phyloP scores from a whole-genome alignment of 192 early-diverging fungal genomes.

The Coemansia erecta region DNA sequence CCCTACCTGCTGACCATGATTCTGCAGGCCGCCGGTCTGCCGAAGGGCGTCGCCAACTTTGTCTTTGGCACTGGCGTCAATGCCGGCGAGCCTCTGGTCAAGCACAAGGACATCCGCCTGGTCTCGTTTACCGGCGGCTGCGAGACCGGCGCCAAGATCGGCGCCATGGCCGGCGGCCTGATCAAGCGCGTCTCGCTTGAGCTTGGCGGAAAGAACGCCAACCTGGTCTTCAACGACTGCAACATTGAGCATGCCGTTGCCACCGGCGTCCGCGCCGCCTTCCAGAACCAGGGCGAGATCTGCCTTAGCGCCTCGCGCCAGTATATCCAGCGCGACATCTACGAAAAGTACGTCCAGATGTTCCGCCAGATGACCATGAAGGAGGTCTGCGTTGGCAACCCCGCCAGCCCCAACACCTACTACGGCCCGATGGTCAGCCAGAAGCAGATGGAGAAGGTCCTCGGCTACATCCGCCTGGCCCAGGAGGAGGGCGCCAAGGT shows the following conservation, averaged over 20 bases:
- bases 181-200: conserved; percentile 82
- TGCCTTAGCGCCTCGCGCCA: conserved; percentile 77
- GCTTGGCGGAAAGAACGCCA: conserved; percentile 83
- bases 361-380: conserved; percentile 48
- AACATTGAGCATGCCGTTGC: conserved; percentile 68
- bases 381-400: conserved; percentile 68
- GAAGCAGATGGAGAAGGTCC: conserved; percentile 69
- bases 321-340: conserved; percentile 68
- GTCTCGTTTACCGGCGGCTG: conserved; percentile 81
- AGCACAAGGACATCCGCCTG: conserved; percentile 64
- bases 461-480: conserved; percentile 65
- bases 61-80: conserved; percentile 72
- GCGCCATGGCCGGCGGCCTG: conserved; percentile 59
- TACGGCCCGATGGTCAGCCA: conserved; percentile 74
- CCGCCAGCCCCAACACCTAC: conserved; percentile 59
- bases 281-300: conserved; percentile 76
- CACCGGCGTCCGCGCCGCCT: conserved; percentile 63
- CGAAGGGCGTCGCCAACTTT: conserved; percentile 82
- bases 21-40: conserved; percentile 68
- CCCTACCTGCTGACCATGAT: conserved; percentile 65
- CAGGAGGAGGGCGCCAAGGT: conserved; percentile 59
- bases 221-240: conserved; percentile 74
- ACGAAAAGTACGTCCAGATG: conserved; percentile 62
- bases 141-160: conserved; percentile 62
- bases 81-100: conserved; percentile 70